Evolutionary conservation across 371 early-diverging fungal species (phyloP).

Genomic region (Haplosporangium sp.): DNA sequence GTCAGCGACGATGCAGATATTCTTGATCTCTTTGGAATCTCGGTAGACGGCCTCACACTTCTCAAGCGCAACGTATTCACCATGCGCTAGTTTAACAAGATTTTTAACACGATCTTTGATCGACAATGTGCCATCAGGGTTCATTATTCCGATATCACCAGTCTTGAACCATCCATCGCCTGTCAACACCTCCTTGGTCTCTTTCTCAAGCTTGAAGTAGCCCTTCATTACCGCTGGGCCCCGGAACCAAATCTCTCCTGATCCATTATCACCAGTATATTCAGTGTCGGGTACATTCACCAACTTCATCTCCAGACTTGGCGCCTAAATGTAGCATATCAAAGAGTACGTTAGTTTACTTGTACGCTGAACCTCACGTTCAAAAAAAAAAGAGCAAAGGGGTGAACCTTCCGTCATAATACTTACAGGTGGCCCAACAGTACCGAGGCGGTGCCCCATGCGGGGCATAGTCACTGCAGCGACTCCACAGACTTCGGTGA

Average conservation of each 20-base stretch:
- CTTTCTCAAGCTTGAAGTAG: constrained; percentile 83
- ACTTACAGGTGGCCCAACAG: constrained; percentile 49
- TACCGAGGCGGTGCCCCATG: constrained; percentile 63
- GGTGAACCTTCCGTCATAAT: background rate
- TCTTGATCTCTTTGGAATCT: constrained; percentile 73
- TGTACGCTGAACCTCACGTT: constrained; percentile 72
- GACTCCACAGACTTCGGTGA: constrained; percentile 67
- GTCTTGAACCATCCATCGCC: constrained; percentile 96
- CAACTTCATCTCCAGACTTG: constrained; percentile 82
- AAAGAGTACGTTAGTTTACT: background rate
- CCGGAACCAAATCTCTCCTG: constrained; percentile 84
- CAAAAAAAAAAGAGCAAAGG: constrained; percentile 61
- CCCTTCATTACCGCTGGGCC: constrained; percentile 93
- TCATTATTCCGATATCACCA: constrained; percentile 93
- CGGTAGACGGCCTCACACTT: constrained; percentile 91
- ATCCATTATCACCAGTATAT: constrained; percentile 79
- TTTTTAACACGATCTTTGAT: constrained; percentile 90
- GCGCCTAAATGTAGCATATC: constrained; percentile 14
- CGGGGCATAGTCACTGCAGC: constrained; percentile 65
- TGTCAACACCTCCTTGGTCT: constrained; percentile 86
- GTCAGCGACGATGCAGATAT: constrained; percentile 86
- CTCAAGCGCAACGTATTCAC: constrained; percentile 97
- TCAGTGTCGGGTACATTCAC: constrained; percentile 84
- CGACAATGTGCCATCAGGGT: constrained; percentile 72
- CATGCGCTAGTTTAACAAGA: constrained; percentile 88